phyloP scores from a whole-genome alignment of 2,329 filamentous ascomycete genomes.

The Sarocladium kiliense region DNA sequence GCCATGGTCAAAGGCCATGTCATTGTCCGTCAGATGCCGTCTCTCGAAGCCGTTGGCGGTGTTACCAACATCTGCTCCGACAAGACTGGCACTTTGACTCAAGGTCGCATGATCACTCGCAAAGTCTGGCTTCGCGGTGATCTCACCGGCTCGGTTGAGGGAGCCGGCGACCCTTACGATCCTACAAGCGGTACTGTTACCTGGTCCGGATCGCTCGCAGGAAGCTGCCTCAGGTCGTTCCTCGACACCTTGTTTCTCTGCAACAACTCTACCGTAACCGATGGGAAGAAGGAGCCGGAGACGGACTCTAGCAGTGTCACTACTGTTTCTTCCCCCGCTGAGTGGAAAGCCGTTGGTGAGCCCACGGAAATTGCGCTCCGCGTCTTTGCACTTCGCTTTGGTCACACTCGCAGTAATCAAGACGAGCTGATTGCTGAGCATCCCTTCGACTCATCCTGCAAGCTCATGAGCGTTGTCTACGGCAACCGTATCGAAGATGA shows the following conservation, averaged over 20 bases:
- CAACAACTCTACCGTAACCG: conserved; percentile 51
- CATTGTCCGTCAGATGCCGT: conserved; percentile 60
- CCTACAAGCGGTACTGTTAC: conserved; percentile 50
- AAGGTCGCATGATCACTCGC: conserved; percentile 61
- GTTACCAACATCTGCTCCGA: conserved; percentile 69
- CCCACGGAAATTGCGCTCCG: conserved; percentile 71
- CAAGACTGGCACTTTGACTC: conserved; percentile 64
- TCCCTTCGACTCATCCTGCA: conserved; percentile 68
- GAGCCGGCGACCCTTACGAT: conserved; percentile 55
- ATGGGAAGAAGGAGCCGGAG: conserved; percentile 40
- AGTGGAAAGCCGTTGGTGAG: conserved; percentile 59
- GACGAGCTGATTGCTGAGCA: conserved; percentile 57
- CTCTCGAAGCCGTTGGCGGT: conserved; percentile 61
- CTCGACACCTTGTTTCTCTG: conserved; percentile 54
- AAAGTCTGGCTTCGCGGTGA: conserved; percentile 56
- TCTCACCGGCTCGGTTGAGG: conserved; percentile 47
- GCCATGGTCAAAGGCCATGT: conserved; percentile 61
- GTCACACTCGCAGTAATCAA: conserved; percentile 39
- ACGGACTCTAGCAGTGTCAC: conserved; percentile 43
- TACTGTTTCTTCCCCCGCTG: conserved; percentile 31
- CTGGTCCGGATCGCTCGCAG: conserved; percentile 36
- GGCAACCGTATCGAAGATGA: conserved; percentile 26
- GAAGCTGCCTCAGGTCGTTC: conserved; percentile 39
- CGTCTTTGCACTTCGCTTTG: conserved; percentile 67
- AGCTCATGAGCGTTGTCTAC: conserved; percentile 71